These are phyloP conservation scores for Jaltomata sinuosa DNA, from an alignment of 257 asterid genomes.

Conservation along the genomic window DNA sequence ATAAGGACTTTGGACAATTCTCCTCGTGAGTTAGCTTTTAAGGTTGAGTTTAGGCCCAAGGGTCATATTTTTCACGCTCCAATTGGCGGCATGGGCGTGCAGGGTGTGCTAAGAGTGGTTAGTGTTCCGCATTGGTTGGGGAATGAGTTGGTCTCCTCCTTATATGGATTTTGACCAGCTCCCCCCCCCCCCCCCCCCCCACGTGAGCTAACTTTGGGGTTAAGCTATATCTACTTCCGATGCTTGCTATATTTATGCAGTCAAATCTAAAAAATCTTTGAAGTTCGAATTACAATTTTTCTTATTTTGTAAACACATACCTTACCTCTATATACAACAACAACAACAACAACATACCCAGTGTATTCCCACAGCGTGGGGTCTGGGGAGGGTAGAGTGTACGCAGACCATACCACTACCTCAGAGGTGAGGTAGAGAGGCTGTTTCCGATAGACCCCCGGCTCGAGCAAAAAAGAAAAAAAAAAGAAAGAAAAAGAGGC, in stretches of 20 bases:
- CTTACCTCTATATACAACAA: too few relatives aligned
- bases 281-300: neutral
- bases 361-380: too few relatives aligned
- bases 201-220: neutral
- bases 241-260: neutral
- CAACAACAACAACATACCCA: too few relatives aligned
- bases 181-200: too few relatives aligned
- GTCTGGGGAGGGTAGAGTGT: too few relatives aligned
- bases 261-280: neutral
- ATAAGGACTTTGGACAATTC: neutral
- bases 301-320: too few relatives aligned
- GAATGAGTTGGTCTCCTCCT: neutral
- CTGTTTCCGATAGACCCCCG: too few relatives aligned
- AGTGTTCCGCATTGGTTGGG: neutral
- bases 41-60: neutral
- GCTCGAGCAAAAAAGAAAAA: too few relatives aligned
- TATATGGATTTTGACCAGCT: neutral
- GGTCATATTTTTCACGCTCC: neutral
- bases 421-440: too few relatives aligned
- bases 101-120: neutral
- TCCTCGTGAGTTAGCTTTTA: neutral
- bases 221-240: neutral
- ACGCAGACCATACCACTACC: too few relatives aligned
- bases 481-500: too few relatives aligned
- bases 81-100: neutral